Conservation (phyloP, 768 basidiomycete species). For the Lactifluus piperatus region DNA sequence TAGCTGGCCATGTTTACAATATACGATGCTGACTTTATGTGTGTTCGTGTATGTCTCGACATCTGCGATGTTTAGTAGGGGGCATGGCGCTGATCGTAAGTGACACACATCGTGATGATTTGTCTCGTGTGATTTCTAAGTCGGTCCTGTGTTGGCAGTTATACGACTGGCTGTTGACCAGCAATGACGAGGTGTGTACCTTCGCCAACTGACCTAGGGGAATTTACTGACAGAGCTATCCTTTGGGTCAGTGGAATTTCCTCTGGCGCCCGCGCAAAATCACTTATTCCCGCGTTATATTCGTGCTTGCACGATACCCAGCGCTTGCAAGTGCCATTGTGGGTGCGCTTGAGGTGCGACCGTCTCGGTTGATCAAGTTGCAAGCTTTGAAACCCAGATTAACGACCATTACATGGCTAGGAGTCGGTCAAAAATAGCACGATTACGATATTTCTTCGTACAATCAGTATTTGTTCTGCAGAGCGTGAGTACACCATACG, state of each 20-base stretch:
- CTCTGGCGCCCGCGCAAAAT: slow-evolving; percentile 1
- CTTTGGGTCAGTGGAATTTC: neutral
- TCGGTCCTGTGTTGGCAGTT: neutral
- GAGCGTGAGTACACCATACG: slow-evolving; percentile 1
- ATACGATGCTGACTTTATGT: neutral
- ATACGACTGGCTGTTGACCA: slow-evolving; percentile 13
- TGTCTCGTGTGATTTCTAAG: neutral
- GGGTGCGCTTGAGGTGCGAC: slow-evolving; percentile 2
- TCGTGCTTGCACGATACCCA: slow-evolving; percentile 9
- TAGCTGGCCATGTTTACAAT: neutral
- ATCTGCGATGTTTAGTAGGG: neutral
- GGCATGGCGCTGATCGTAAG: slow-evolving; percentile 7
- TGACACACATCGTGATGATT: neutral
- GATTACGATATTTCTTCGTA: neutral
- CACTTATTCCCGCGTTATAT: neutral
- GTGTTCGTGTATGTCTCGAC: too few relatives aligned
- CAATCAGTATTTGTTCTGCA: neutral
- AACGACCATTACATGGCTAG: neutral
- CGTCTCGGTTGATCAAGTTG: neutral
- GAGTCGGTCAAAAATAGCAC: neutral
- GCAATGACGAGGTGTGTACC: neutral
- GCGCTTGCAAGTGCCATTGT: slow-evolving; percentile 1
- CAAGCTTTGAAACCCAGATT: neutral
- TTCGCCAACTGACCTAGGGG: neutral
- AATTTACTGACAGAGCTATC: neutral